phyloP scores from a whole-genome alignment of 768 basidiomycete genomes.

The Hericium rajendrae region DNA sequence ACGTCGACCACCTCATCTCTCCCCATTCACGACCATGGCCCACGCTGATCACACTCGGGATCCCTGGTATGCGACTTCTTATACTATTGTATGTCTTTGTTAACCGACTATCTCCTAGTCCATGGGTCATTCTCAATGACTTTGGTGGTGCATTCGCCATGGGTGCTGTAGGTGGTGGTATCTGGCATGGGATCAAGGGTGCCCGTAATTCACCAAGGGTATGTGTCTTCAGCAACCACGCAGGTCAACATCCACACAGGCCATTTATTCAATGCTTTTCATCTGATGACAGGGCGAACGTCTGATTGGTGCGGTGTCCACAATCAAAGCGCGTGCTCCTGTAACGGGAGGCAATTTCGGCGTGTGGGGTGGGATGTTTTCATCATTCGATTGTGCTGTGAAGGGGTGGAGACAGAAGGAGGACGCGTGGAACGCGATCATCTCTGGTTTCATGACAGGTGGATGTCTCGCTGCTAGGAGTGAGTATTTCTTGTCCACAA shows the following conservation, averaged over 20 bases:
- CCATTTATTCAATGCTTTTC: neutral
- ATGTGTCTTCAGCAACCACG: conserved; percentile 21
- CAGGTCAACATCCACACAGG: neutral
- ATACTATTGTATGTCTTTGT: neutral
- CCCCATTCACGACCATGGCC: conserved; percentile 42
- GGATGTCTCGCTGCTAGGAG: conserved; percentile 91
- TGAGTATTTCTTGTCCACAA: conserved; percentile 34
- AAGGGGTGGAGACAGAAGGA: conserved; percentile 96
- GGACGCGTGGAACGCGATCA: conserved; percentile 98
- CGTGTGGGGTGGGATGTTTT: conserved; percentile 97
- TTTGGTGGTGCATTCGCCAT: conserved; percentile 97
- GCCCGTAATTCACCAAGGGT: conserved; percentile 94
- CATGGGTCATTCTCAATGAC: conserved; percentile 98
- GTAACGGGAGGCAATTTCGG: conserved; percentile 97
- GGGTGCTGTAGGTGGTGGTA: conserved; percentile 95
- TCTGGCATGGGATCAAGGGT: conserved; percentile 99
- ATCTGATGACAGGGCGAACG: conserved; percentile 71
- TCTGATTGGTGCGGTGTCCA: conserved; percentile 85
- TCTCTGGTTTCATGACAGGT: conserved; percentile 97
- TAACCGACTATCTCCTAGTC: conserved; percentile 38
- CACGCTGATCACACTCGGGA: conserved; percentile 91
- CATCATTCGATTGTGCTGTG: conserved; percentile 95
- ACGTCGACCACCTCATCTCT: conserved; percentile 1
- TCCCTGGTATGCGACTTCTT: conserved; percentile 54
- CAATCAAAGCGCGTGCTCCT: conserved; percentile 95